Conservation (phyloP, 148 eudicot genomes). For the Tetragonia tetragonoides region DNA sequence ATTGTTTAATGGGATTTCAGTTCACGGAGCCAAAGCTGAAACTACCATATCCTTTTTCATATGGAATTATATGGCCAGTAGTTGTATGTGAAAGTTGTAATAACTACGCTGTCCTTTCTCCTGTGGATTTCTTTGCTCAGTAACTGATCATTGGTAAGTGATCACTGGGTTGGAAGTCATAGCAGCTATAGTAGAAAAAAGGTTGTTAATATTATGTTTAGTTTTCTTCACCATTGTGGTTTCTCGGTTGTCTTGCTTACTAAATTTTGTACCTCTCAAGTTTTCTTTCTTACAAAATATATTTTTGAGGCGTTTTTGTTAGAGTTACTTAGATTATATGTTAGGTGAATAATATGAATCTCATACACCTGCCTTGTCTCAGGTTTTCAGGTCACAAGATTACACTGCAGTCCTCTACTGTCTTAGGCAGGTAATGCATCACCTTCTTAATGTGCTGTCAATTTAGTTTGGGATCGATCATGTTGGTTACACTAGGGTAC, state of each 20-base stretch:
- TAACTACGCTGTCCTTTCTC: too few species aligned
- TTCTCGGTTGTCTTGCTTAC: background rate
- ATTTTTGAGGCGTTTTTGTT: background rate
- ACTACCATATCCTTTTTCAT: too few species aligned
- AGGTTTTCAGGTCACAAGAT: slow-evolving; percentile 98
- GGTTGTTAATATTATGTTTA: background rate
- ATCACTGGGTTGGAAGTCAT: background rate
- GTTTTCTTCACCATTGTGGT: background rate
- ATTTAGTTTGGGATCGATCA: background rate
- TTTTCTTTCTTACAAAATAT: background rate
- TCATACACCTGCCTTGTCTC: background rate
- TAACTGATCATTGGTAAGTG: background rate
- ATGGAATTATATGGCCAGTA: too few species aligned
- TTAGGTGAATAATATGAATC: background rate
- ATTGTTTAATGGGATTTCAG: too few species aligned
- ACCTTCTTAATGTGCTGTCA: background rate
- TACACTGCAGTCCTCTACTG: slow-evolving; percentile 90
- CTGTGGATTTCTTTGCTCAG: too few species aligned
- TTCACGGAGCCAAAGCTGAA: too few species aligned
- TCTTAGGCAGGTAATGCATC: slow-evolving; percentile 70
- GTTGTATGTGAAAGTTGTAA: too few species aligned
- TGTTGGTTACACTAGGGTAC: background rate
- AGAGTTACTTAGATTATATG: background rate
- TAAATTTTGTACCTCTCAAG: background rate
- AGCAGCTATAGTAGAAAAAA: background rate